Conservation (phyloP, 2,329 filamentous ascomycete species). For the Cylindrodendrum hubeiense region DNA sequence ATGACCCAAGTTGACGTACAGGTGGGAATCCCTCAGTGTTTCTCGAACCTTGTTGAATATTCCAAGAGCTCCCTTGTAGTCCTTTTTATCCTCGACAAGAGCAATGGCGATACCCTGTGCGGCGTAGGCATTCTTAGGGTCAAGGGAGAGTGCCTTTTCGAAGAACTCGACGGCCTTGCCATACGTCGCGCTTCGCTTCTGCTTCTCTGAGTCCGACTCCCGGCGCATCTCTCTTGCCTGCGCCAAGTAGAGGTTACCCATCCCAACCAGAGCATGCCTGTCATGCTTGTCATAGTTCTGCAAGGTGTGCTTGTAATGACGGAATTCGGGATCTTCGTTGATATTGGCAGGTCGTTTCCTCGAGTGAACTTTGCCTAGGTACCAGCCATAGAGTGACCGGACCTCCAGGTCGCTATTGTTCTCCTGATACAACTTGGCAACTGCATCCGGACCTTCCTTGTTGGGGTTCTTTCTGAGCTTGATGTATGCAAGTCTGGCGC, state of each 20-base stretch:
- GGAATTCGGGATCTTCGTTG: slow-evolving; percentile 89
- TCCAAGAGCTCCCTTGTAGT: slow-evolving; percentile 83
- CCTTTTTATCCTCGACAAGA: slow-evolving; percentile 93
- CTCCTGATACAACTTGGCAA: slow-evolving; percentile 87
- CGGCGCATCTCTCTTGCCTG: slow-evolving; percentile 95
- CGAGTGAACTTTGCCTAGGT: slow-evolving; percentile 82
- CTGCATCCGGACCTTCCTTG: slow-evolving; percentile 87
- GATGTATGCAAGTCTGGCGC: slow-evolving; percentile 90
- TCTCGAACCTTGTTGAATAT: slow-evolving; percentile 93
- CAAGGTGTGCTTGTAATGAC: slow-evolving; percentile 96
- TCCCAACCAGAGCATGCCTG: slow-evolving; percentile 93
- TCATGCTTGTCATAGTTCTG: slow-evolving; percentile 98
- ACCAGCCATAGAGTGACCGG: slow-evolving; percentile 94
- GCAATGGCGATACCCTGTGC: slow-evolving; percentile 97
- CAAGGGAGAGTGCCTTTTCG: slow-evolving; percentile 95
- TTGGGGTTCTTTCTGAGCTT: slow-evolving; percentile 83
- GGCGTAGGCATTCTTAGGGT: slow-evolving; percentile 94
- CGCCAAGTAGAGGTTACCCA: slow-evolving; percentile 93
- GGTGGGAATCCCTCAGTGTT: slow-evolving; percentile 87
- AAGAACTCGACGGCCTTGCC: slow-evolving; percentile 97
- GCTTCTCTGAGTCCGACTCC: slow-evolving; percentile 88
- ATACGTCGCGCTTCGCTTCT: slow-evolving; percentile 89
- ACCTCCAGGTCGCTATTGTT: slow-evolving; percentile 91
- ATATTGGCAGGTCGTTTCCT: slow-evolving; percentile 87
- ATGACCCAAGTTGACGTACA: slow-evolving; percentile 94